Evolutionary conservation across 139 green algal species (phyloP).

Genomic region (Coelastrella sp.): DNA sequence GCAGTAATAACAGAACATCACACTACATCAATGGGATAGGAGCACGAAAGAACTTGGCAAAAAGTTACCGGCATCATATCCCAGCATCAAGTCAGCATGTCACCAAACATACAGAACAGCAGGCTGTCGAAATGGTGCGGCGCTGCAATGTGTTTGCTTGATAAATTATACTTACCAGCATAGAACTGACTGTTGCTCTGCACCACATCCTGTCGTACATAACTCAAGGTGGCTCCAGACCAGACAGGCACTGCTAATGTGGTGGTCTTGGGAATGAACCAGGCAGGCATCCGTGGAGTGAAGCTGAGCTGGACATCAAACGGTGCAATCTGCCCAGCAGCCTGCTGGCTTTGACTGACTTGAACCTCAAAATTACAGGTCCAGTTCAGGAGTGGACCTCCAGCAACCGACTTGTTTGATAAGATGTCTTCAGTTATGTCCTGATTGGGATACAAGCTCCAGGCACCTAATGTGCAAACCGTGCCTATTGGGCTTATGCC

Average conservation of each 20-base stretch:
- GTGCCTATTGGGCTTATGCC: neutral
- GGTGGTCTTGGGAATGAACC: neutral
- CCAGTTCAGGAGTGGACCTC: neutral
- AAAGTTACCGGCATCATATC: no score
- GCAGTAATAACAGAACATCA: no score
- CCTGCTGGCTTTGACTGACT: neutral
- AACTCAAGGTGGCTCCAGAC: neutral
- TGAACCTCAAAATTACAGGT: neutral
- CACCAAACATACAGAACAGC: no score
- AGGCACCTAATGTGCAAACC: neutral
- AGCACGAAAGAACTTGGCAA: no score
- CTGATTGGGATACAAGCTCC: neutral
- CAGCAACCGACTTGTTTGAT: neutral
- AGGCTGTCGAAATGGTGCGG: no score
- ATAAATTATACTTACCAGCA: neutral
- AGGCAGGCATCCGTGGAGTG: neutral
- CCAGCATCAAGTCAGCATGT: no score
- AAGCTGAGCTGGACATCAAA: neutral
- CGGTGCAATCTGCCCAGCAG: neutral
- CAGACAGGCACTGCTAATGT: neutral
- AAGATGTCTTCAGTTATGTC: neutral
- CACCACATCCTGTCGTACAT: neutral
- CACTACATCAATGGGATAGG: no score
- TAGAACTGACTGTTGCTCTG: neutral
- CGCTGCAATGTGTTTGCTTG: neutral